Base-by-base conservation (phyloP, 331 rosid species). In the Stylosanthes scabra region DNA sequence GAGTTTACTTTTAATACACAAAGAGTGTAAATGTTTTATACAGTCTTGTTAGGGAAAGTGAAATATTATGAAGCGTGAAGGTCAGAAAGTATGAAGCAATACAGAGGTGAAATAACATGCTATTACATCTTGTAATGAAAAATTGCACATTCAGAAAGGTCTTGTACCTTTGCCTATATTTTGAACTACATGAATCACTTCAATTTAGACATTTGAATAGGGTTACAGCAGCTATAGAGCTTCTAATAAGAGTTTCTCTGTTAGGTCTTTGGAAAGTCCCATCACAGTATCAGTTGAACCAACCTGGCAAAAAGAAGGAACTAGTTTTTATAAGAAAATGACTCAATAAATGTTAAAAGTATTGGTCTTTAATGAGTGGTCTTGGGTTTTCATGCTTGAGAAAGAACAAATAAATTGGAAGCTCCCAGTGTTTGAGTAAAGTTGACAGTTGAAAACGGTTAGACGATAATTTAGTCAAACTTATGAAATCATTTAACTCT, bases 181-280 rank as follows among this genome's bases (percentile, higher is more conserved):
- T 69, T 74, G 69, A 0, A 14, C 78, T 20, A 49, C 55, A 69
- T 44, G 70, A 77, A 58, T 37, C 1, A 34, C 27, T 68, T 55
- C 66, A 63, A 58, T 60, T 40, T 45, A 67, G 59, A 55, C n/a
- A 50, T 20, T 51, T 27, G 66, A 63, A 46, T 28, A 42, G 20
- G 50, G 45, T 20, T 20, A 1, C 25, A 20, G 25, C 25, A 20
- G 25, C 81, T 89, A 82, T 47, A 89, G 78, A 54, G 94, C 94
- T 79, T 91, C 96, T 55, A 39, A 31, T 63, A 93, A 76, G 88
- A 89, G 92, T 75, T 78, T 84, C 82, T 89, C 87, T 6, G 95
- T 88, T 16, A 91, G 93, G 67, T 71, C 85, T 86, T 77, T 93
- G 62, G 98, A 83, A 75, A 93, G 93, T 83, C 98, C 97, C 98